These are phyloP conservation scores for Mucor lusitanicus DNA, from an alignment of 371 early-diverging fungal genomes.

Conservation along the genomic window DNA sequence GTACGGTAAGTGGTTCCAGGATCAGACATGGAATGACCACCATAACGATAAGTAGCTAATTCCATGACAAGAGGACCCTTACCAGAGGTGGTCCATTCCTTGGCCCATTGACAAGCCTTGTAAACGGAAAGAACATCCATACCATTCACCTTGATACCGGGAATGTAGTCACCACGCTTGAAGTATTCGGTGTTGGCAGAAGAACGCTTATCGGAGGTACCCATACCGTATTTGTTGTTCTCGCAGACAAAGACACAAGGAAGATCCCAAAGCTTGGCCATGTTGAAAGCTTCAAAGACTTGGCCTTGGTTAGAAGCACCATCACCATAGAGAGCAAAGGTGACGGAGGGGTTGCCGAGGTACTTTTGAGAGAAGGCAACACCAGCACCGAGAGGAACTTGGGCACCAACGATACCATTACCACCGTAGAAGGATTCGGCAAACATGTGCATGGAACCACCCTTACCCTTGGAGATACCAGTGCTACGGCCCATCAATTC, in stretches of 20 bases:
- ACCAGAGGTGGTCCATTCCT: conserved; percentile 80
- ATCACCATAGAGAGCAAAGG: conserved; percentile 97
- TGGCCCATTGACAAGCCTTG: conserved; percentile 83
- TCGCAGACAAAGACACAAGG: conserved; percentile 98
- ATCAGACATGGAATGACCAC: conserved; percentile 99
- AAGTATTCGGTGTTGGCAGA: conserved; percentile 95
- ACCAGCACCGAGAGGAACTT: conserved; percentile 97
- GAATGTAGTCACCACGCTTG: conserved; percentile 96
- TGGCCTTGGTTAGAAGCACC: conserved; percentile 99
- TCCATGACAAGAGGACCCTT: conserved; percentile 98
- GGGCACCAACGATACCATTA: conserved; percentile 99
- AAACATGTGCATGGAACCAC: conserved; percentile 99
- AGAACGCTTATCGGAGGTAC: conserved; percentile 90
- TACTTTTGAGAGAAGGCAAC: conserved; percentile 97
- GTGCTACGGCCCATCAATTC: conserved; percentile 88
- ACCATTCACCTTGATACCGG: conserved; percentile 92
- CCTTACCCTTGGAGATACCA: conserved; percentile 98
- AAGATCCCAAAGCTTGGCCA: conserved; percentile 99
- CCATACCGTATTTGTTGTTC: conserved; percentile 99
- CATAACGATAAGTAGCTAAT: conserved; percentile 97
- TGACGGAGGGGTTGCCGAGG: conserved; percentile 71
- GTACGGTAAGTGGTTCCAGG: conserved; percentile 98
- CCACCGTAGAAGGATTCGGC: conserved; percentile 97
- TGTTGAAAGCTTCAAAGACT: conserved; percentile 99
- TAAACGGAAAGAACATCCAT: conserved; percentile 96